Percentiles rank a stretch among this genome's conserved stretches.
Conservation (phyloP, 2,329 filamentous ascomycete genomes). For the Arthroderma uncinatum region DNA sequence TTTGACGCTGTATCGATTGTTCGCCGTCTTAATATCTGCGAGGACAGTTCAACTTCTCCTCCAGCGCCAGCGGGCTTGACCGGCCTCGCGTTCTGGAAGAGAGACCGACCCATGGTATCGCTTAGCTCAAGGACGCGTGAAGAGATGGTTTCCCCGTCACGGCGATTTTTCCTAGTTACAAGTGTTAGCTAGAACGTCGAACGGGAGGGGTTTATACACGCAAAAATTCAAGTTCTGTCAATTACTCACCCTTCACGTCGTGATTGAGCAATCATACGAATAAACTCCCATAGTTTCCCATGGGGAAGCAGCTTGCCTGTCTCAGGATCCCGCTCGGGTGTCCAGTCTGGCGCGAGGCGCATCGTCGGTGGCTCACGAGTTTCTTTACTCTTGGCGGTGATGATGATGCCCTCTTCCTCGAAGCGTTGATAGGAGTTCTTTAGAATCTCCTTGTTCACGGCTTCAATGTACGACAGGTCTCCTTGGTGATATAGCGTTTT, state of each 20-base stretch:
- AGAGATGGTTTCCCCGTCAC: slow-evolving; percentile 84
- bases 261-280: slow-evolving; percentile 70
- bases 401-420: slow-evolving; percentile 79
- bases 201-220: not conserved
- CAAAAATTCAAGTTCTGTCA: not conserved
- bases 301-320: slow-evolving; percentile 54
- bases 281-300: slow-evolving; percentile 83
- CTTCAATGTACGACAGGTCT: slow-evolving; percentile 93
- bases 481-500: slow-evolving; percentile 97
- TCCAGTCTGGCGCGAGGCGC: slow-evolving; percentile 63
- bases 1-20: slow-evolving; percentile 21
- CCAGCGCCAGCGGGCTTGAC: slow-evolving; percentile 10
- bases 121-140: slow-evolving; percentile 67
- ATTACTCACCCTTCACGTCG: slow-evolving; percentile 61
- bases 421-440: slow-evolving; percentile 86
- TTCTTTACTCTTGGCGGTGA: slow-evolving; percentile 58
- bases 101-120: slow-evolving; percentile 56
- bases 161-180: slow-evolving; percentile 59
- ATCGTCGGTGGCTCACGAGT: slow-evolving; percentile 36
- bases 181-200: not conserved
- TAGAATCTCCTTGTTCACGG: slow-evolving; percentile 94
- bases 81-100: slow-evolving; percentile 45
- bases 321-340: slow-evolving; percentile 51
- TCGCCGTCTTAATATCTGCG: slow-evolving; percentile 28
- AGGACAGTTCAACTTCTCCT: slow-evolving; percentile 24